A percentile compares a stretch with the other conserved stretches of the same genome.
Evolutionary conservation across 2,329 filamentous ascomycete genomes (phyloP).

Genomic region (Colletotrichum magnum): DNA sequence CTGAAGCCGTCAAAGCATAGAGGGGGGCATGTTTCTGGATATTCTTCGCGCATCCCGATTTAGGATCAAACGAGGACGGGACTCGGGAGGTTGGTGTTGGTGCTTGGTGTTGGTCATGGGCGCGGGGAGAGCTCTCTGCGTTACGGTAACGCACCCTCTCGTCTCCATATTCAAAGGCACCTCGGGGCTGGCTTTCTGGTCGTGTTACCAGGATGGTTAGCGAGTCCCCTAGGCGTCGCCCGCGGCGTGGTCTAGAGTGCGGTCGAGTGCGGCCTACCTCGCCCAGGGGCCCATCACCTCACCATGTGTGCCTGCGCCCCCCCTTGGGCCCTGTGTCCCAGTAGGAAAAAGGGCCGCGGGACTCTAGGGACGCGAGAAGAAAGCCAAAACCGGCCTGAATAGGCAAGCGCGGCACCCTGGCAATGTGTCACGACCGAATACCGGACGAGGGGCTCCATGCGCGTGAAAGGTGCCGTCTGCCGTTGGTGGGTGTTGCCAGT

Average conservation of each 20-base stretch:
- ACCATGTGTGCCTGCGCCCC: not conserved
- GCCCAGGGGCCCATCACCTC: not conserved
- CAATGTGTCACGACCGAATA: slow-evolving; percentile 26
- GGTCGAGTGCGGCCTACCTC: too few relatives aligned
- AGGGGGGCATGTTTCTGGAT: slow-evolving; percentile 5
- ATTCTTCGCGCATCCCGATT: slow-evolving; percentile 11
- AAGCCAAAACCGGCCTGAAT: not conserved
- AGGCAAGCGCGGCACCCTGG: slow-evolving; percentile 8
- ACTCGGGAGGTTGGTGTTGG: slow-evolving; percentile 1
- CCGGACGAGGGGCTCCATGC: slow-evolving; percentile 28
- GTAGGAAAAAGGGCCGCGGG: slow-evolving; percentile 22
- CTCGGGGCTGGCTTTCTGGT: slow-evolving; percentile 9
- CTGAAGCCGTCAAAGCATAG: not conserved
- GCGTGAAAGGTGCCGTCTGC: not conserved
- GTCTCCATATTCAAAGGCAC: slow-evolving; percentile 16
- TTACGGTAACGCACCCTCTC: slow-evolving; percentile 2
- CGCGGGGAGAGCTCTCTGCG: slow-evolving; percentile 23
- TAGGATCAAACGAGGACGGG: slow-evolving; percentile 19
- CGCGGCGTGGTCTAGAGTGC: not conserved
- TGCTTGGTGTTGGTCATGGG: slow-evolving; percentile 13
- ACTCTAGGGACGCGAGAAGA: slow-evolving; percentile 29
- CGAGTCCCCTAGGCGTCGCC: slow-evolving; percentile 2
- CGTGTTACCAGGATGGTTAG: slow-evolving; percentile 3
- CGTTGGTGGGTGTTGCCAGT: not conserved
- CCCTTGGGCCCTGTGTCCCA: not conserved